Evolutionary conservation across 805 yeast genomes (phyloP), one percentile per base, ranked within the genome.

Genomic region (Lachancea sp.): DNA sequence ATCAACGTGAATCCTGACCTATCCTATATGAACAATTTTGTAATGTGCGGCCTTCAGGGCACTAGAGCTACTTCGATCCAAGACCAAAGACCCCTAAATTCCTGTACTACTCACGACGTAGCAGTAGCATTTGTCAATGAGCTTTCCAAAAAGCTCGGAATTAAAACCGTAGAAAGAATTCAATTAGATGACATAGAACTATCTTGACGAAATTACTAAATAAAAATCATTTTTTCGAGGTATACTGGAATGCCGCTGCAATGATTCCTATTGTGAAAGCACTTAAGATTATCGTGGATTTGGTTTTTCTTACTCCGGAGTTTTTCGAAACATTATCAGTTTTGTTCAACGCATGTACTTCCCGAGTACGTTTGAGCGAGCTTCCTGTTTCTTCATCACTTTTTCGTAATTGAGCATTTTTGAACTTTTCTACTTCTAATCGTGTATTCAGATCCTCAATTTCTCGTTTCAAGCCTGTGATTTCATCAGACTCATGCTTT

Each of bases 11-110:
- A 55, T 23, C 87, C 95, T 0, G 88, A 88, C 52, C 68, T 87
- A 32, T 70, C 75, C 28, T 83, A 72, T 62, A 71, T 90, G 51
- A 81, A 86, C 45, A 68, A 70, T 22, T 76, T 85, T 47, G 80
- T 77, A 4, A 85, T 95, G 72, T 92, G 98, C 65, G 97, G 97
- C 1, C 66, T 89, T 24, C 77, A 82, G 0, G 76, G 73, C 5
- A 71, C 72, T 30, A 50, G 51, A n/a, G 82, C 83, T 20, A 76
- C 83, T 0, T 72, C 78, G 4, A 67, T 83, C 23, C 41, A 56
- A 3, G 57, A 63, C 12, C 52, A 55, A 34, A 59, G 55, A 3
- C 58, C 55, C 5, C 46, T 50, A 15, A 42, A 57, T 5, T 36
- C 46, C 6, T 22, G 52, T 1, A 33, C 51, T 16, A 61, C 66